Percentiles rank a stretch among this genome's conserved stretches.
phyloP scores from a whole-genome alignment of 2,329 filamentous ascomycete genomes.

The Triangularia setosa region DNA sequence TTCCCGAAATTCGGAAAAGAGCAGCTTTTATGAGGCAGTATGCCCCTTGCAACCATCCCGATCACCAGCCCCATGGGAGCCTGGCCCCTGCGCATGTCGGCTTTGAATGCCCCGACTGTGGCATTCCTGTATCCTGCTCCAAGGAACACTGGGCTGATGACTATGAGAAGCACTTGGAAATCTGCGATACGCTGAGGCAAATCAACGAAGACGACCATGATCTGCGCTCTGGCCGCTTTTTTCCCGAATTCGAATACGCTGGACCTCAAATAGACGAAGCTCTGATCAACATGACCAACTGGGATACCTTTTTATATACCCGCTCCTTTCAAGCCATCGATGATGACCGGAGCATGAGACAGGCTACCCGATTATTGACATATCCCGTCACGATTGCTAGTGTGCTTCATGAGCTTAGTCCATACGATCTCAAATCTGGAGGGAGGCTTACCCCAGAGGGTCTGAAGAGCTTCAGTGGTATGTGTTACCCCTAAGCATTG shows the following conservation, averaged over 20 bases:
- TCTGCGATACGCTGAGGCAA: slow-evolving; percentile 86
- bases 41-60: slow-evolving; percentile 87
- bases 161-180: slow-evolving; percentile 86
- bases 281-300: slow-evolving; percentile 94
- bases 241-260: slow-evolving; percentile 90
- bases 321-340: slow-evolving; percentile 89
- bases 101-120: slow-evolving; percentile 96
- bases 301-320: slow-evolving; percentile 95
- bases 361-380: slow-evolving; percentile 87
- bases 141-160: slow-evolving; percentile 95
- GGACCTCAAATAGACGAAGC: slow-evolving; percentile 87
- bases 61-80: slow-evolving; percentile 65
- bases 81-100: slow-evolving; percentile 75
- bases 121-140: slow-evolving; percentile 87
- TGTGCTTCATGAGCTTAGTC: slow-evolving; percentile 89
- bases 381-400: slow-evolving; percentile 92
- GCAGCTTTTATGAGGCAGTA: slow-evolving; percentile 91
- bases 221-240: slow-evolving; percentile 81
- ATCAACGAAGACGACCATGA: slow-evolving; percentile 99
- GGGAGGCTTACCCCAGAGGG: slow-evolving; percentile 82
- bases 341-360: slow-evolving; percentile 82
- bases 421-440: slow-evolving; percentile 74
- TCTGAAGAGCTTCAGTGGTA: slow-evolving; percentile 88
- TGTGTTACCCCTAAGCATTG: slow-evolving; percentile 31
- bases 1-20: slow-evolving; percentile 79